Base-by-base conservation (phyloP, 768 basidiomycete species). In the Mycena rebaudengoi region DNA sequence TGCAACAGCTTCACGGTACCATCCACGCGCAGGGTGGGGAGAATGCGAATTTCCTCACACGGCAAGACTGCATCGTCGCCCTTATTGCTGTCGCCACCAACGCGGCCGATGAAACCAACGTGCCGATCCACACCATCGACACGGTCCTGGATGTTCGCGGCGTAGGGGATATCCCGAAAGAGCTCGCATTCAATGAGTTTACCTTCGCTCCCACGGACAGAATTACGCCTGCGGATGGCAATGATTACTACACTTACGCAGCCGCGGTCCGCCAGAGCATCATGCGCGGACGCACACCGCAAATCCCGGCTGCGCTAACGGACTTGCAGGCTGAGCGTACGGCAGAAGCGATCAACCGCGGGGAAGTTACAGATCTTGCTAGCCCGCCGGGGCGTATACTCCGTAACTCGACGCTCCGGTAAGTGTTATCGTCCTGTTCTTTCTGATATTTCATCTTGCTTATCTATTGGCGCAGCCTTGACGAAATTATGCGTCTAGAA, bases 111-210 rank as follows among this genome's bases (percentile, higher is more conserved):
- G 3, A 29, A 29, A 2, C 13, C 5, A 39, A 1, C n/a, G 32
- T 49, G 5, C 55, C 40, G 13, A 64, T 64, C 23, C 55, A 57
- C 28, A 64, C 54, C 0, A 58, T 64, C n/a, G 40, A 50, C 32
- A 64, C 62, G 12, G 58, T 64, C 5, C 43, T 64, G 7, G 62
- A 64, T 12, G 55, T 64, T 30, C 62, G 62, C 14, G 62, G 62
- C 2, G 32, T 7, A 14, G 54, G 32, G 41, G 62, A 21, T 4
- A 30, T 64, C 20, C 62, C 62, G 7, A 13, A 5, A 3, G 41
- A 57, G 40, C 23, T 64, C 23, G 11, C 40, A 1, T 64, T 50
- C 25, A 64, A 64, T 45, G 62, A 55, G 14, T 57, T 51, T 5
- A 45, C 48, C 2, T 64, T 64, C 26, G 62, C 55, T 18, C 55